phyloP scores from a whole-genome alignment of 768 basidiomycete genomes.

The Tulasnella sp. region DNA sequence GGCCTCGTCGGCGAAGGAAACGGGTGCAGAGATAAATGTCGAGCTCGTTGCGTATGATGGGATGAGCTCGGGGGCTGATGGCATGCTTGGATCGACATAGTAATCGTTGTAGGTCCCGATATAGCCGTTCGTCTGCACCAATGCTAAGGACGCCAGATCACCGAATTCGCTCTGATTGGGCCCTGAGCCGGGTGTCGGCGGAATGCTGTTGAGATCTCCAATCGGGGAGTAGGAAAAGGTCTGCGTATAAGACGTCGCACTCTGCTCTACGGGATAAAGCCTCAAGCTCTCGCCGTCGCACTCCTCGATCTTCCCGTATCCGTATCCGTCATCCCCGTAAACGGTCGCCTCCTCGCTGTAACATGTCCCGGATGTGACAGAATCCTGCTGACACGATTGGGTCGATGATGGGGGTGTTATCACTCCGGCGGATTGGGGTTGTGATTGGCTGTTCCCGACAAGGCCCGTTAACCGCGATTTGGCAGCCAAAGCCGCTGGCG shows the following conservation, averaged over 20 bases:
- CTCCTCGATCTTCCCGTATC: slow-evolving; percentile 10
- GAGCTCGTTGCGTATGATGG: not conserved
- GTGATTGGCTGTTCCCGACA: slow-evolving; percentile 32
- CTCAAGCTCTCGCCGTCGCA: not conserved
- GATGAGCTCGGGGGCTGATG: not conserved
- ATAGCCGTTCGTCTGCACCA: slow-evolving; percentile 1
- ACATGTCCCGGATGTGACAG: not conserved
- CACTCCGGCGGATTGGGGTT: slow-evolving; percentile 32
- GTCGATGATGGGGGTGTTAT: slow-evolving; percentile 7
- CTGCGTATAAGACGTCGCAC: not conserved
- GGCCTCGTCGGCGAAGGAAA: not conserved
- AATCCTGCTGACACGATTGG: slow-evolving; percentile 3
- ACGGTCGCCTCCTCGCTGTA: slow-evolving; percentile 13
- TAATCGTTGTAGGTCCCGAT: not conserved
- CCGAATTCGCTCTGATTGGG: not conserved
- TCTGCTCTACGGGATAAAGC: too few relatives aligned
- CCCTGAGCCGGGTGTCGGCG: not conserved
- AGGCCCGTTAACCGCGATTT: slow-evolving; percentile 38
- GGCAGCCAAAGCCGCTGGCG: slow-evolving; percentile 27
- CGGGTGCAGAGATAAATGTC: not conserved
- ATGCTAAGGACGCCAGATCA: not conserved
- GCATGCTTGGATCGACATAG: slow-evolving; percentile 11
- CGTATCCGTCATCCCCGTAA: slow-evolving; percentile 10
- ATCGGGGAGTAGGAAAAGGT: not conserved
- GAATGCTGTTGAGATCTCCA: not conserved